These are phyloP conservation scores for Magnaporthales sp. DNA, from an alignment of 2,329 filamentous ascomycete genomes.

Conservation along the genomic window DNA sequence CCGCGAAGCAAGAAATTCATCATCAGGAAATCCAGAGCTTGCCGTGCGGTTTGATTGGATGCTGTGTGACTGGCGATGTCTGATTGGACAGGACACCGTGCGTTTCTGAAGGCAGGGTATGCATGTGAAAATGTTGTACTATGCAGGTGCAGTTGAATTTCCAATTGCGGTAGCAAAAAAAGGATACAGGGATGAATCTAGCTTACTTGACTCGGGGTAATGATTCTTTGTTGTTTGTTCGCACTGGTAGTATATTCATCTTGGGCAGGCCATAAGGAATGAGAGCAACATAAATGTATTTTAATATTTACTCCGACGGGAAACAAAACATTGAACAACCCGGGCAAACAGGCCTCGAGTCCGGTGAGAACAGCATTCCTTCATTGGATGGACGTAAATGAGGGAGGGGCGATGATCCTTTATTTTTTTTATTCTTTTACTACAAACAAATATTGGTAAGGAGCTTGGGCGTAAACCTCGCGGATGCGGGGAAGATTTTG, in stretches of 20 bases:
- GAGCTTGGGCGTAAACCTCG: not conserved
- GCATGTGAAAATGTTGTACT: not conserved
- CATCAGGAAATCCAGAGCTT: not conserved
- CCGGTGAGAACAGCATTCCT: too few species aligned
- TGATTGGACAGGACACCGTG: not conserved
- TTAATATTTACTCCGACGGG: too few species aligned
- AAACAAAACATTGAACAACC: too few species aligned
- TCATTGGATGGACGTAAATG: not conserved
- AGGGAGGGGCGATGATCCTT: not conserved
- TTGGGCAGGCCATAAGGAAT: too few species aligned
- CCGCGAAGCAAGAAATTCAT: not conserved
- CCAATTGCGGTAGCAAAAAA: not conserved
- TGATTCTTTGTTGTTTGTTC: not conserved
- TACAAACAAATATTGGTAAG: not conserved
- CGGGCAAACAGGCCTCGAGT: too few species aligned
- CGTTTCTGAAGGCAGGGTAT: not conserved
- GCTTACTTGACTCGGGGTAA: not conserved
- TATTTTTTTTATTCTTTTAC: not conserved
- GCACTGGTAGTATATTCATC: too few species aligned
- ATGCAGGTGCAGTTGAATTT: not conserved
- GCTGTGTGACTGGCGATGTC: not conserved
- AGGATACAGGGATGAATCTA: not conserved
- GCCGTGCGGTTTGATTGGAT: not conserved
- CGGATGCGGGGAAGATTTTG: not conserved
- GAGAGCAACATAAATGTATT: too few species aligned